Evolutionary conservation across 2,329 filamentous ascomycete species (phyloP), one percentile per base, ranked within the genome.

Genomic region (Cylindrodendrum hubeiense): DNA sequence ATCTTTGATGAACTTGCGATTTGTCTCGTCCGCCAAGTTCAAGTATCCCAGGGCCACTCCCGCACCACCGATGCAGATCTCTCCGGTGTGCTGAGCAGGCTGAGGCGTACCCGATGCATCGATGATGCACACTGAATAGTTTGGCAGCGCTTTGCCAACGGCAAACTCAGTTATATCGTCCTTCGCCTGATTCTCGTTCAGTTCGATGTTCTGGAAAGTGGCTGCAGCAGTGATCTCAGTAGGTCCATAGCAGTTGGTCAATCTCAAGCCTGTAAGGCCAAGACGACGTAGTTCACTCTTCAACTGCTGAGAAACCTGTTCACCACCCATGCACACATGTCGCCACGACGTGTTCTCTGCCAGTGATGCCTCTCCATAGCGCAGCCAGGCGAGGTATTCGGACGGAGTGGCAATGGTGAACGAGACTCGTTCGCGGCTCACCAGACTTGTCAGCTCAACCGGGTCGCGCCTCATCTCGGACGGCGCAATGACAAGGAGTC

Each of bases 121-220:
- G 2, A 86, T 72, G 12, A 87, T 78, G 62, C 83, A 85, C 2
- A 82, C 67, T 1, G 79, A 75, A 2, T 78, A 75, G 65, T 80
- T 80, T 1, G 74, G 70, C 5, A 76, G 54, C 1, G 71, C 46
- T 30, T 59, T 56, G 4, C 74, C 74, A 19, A 67, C 63, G 13
- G 65, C 46, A 19, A 47, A 59, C 46, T 30, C 52, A 34, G 30
- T 17, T 21, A 22, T 59, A 28, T 50, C 60, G 15, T 44, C 15
- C 7, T 57, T 43, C 4, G 43, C 53, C n/a, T 50, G 39, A 13
- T 22, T 49, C 17, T 30, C 37, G 3, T 43, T 44, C 10, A 55
- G 46, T 10, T 30, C 30, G 17, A 63, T 41, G 17, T 19, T 46
- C 3, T 55, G 51, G 19, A 65, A 64, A 5, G 44, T 62, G 26